A percentile compares a stretch with the other conserved stretches of the same genome.
These are phyloP conservation scores for Salvia sclarea DNA, from an alignment of 305 asterid species.

Conservation along the genomic window DNA sequence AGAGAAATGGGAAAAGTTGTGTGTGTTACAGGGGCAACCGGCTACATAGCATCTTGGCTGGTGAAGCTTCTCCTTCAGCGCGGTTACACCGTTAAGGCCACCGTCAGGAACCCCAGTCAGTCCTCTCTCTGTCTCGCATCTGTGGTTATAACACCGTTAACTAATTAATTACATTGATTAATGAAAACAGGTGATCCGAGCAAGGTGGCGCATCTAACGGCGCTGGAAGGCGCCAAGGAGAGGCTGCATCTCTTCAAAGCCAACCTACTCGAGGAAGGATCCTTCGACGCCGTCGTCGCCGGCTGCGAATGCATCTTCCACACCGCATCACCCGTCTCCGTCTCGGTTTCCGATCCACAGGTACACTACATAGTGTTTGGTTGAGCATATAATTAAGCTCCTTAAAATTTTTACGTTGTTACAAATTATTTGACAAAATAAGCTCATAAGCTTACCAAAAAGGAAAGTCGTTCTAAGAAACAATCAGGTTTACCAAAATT, in stretches of 20 bases:
- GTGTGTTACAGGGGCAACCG: slow-evolving; percentile 55
- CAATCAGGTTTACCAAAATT: too few relatives aligned
- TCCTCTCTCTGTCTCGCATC: slow-evolving; percentile 19
- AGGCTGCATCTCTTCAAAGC: slow-evolving; percentile 45
- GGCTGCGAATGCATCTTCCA: slow-evolving; percentile 52
- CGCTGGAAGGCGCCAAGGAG: slow-evolving; percentile 49
- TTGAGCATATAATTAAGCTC: too few relatives aligned
- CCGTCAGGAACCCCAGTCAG: slow-evolving; percentile 45
- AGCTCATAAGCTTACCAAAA: too few relatives aligned
- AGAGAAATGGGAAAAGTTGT: slow-evolving; percentile 35
- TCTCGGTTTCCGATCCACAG: slow-evolving; percentile 39
- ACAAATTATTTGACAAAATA: too few relatives aligned
- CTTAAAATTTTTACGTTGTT: too few relatives aligned
- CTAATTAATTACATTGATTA: too few relatives aligned
- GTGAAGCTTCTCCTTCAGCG: slow-evolving; percentile 45
- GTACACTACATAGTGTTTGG: not conserved
- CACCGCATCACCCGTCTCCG: slow-evolving; percentile 47
- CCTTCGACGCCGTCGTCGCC: slow-evolving; percentile 38
- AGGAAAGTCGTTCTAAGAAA: too few relatives aligned
- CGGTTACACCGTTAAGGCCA: slow-evolving; percentile 50
- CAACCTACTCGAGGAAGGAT: slow-evolving; percentile 39
- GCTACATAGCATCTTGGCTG: slow-evolving; percentile 52
- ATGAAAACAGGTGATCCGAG: slow-evolving; percentile 33
- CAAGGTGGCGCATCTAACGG: slow-evolving; percentile 41
- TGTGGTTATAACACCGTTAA: not conserved